Conservation (phyloP, 345 rosid genomes). For the Citrus sp. region DNA sequence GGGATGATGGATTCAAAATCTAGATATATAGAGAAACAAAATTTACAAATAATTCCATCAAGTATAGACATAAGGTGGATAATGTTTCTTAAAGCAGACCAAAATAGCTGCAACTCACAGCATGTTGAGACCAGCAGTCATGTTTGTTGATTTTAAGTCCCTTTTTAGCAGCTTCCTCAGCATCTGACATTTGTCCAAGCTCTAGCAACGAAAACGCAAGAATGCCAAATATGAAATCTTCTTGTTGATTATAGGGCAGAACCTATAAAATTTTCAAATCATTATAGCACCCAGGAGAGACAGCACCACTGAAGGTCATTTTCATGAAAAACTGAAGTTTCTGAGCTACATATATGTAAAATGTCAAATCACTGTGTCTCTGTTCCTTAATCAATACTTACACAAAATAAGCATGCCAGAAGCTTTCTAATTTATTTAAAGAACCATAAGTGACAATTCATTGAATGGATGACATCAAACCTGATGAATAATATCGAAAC, state of each 20-base stretch:
- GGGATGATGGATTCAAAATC: neutral
- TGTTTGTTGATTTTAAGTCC: conserved; percentile 66
- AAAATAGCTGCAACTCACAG: conserved; percentile 45
- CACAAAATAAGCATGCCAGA: neutral
- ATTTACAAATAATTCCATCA: neutral
- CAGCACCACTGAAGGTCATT: neutral
- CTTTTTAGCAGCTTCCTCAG: conserved; percentile 72
- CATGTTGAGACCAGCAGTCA: conserved; percentile 88
- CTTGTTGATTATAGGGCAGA: conserved; percentile 58
- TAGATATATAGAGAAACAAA: neutral
- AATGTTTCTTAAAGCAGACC: neutral
- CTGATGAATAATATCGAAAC: conserved; percentile 63
- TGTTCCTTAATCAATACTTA: neutral
- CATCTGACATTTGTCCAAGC: conserved; percentile 77
- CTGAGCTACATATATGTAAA: neutral
- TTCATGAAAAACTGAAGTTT: neutral
- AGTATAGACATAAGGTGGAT: neutral
- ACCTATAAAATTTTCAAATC: conserved; percentile 40
- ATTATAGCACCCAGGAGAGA: neutral
- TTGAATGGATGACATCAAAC: conserved; percentile 28
- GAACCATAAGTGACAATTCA: conserved; percentile 1
- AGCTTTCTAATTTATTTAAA: neutral
- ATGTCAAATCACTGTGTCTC: neutral
- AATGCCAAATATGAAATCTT: conserved; percentile 70
- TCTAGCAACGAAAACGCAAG: conserved; percentile 87